Conservation (phyloP, 495 filamentous ascomycete genomes). For the Symbiotaphrina buchneri region DNA sequence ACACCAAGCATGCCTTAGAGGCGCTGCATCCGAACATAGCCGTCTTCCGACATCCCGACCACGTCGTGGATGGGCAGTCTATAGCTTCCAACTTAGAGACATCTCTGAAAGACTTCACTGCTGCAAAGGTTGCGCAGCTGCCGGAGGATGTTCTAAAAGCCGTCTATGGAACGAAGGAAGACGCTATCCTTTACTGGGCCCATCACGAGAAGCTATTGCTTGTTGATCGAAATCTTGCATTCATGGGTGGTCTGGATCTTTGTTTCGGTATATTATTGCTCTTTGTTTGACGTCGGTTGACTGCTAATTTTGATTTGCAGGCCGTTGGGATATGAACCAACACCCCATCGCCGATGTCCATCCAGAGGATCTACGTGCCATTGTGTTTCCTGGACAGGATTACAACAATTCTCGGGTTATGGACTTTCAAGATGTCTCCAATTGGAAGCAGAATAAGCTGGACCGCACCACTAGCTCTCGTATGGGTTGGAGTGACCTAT, state of each 20-base stretch:
- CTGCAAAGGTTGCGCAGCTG: conserved; percentile 28
- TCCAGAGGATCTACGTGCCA: conserved; percentile 46
- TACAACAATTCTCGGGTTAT: conserved; percentile 80
- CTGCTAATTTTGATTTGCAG: no score
- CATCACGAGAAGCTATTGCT: conserved; percentile 89
- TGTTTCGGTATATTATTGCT: no score
- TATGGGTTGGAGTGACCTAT: conserved; percentile 91
- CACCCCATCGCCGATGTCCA: conserved; percentile 78
- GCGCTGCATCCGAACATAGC: conserved; percentile 65
- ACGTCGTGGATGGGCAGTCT: conserved; percentile 47
- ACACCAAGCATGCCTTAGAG: conserved; percentile 72
- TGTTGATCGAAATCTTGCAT: conserved; percentile 57
- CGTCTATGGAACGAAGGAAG: conserved; percentile 63
- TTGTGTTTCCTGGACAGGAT: conserved; percentile 78
- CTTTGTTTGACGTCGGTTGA: no score
- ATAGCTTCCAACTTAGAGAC: conserved; percentile 23
- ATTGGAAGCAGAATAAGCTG: conserved; percentile 76
- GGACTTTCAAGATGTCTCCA: conserved; percentile 68
- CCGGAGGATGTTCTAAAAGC: conserved; percentile 44
- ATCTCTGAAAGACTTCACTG: conserved; percentile 27
- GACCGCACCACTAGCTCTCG: conserved; percentile 56
- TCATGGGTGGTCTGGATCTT: conserved; percentile 71
- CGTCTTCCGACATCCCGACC: conserved; percentile 85
- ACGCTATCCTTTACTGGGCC: conserved; percentile 78
- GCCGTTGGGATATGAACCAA: conserved; percentile 34